Evolutionary conservation across 1,139 yeast genomes (phyloP).

Genomic region (Magnusiomyces fungicola): DNA sequence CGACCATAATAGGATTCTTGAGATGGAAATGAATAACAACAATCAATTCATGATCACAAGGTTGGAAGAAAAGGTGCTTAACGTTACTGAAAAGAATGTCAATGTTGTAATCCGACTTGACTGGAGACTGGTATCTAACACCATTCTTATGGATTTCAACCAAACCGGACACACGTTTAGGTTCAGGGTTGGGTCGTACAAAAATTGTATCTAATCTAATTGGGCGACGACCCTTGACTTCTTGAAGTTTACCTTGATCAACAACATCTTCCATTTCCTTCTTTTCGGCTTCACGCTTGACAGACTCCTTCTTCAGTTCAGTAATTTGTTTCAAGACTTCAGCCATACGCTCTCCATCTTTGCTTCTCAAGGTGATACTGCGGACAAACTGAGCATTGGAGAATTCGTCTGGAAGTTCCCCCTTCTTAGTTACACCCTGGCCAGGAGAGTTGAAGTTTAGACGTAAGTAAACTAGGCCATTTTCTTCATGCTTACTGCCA

Average conservation of each 20-base stretch:
- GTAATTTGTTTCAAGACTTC: conserved; percentile 86
- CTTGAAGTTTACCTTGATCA: conserved; percentile 80
- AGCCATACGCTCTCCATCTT: conserved; percentile 86
- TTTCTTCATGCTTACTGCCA: conserved; percentile 94
- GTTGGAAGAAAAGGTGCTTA: conserved; percentile 90
- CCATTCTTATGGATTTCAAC: conserved; percentile 94
- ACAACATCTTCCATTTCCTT: conserved; percentile 94
- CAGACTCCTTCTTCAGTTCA: conserved; percentile 87
- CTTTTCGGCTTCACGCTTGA: conserved; percentile 83
- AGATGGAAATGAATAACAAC: conserved; percentile 90
- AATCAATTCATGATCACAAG: conserved; percentile 89
- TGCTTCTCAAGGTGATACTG: conserved; percentile 79
- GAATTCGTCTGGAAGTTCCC: conserved; percentile 87
- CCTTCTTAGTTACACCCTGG: conserved; percentile 56
- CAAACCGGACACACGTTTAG: conserved; percentile 88
- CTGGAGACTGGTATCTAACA: conserved; percentile 80
- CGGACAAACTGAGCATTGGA: conserved; percentile 67
- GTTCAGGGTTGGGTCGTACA: conserved; percentile 93
- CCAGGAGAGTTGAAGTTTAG: conserved; percentile 94
- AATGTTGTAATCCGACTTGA: conserved; percentile 75
- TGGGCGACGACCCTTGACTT: conserved; percentile 72
- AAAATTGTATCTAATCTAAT: conserved; percentile 81
- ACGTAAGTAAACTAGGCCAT: conserved; percentile 85
- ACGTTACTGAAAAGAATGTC: conserved; percentile 87
- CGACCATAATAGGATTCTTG: conserved; percentile 89